phyloP scores from a whole-genome alignment of 2,329 filamentous ascomycete species.

The Annulohypoxylon truncatum region DNA sequence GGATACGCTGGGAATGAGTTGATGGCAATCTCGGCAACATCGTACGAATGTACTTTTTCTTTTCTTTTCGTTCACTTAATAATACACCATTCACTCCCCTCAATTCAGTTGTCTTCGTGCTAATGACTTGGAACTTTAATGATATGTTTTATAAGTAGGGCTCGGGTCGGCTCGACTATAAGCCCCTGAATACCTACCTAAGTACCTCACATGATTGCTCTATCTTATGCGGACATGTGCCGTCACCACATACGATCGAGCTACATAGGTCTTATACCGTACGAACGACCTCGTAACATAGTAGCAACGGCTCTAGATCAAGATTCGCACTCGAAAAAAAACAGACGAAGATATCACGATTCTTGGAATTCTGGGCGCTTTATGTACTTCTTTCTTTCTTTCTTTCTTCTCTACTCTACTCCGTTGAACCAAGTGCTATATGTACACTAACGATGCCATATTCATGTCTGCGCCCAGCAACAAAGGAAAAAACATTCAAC shows the following conservation, averaged over 20 bases:
- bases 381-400: constrained; percentile 31
- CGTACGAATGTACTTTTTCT: background rate
- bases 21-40: background rate
- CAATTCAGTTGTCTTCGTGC: background rate
- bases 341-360: background rate
- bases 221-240: background rate
- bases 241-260: background rate
- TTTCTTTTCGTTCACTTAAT: background rate
- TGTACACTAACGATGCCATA: constrained; percentile 35
- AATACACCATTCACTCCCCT: background rate
- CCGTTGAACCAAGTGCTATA: constrained; percentile 36
- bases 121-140: background rate
- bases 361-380: constrained; percentile 26
- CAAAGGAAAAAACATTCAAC: constrained; percentile 30
- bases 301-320: background rate
- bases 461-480: constrained; percentile 34
- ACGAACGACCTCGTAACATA: background rate
- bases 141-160: background rate
- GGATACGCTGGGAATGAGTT: background rate
- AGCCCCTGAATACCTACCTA: background rate
- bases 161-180: background rate
- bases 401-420: constrained; percentile 26
- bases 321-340: background rate
- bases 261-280: background rate
- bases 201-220: background rate